These are phyloP conservation scores for Phytopythium cucurbitacearum DNA, from an alignment of 352 stramenopile genomes.

Conservation along the genomic window DNA sequence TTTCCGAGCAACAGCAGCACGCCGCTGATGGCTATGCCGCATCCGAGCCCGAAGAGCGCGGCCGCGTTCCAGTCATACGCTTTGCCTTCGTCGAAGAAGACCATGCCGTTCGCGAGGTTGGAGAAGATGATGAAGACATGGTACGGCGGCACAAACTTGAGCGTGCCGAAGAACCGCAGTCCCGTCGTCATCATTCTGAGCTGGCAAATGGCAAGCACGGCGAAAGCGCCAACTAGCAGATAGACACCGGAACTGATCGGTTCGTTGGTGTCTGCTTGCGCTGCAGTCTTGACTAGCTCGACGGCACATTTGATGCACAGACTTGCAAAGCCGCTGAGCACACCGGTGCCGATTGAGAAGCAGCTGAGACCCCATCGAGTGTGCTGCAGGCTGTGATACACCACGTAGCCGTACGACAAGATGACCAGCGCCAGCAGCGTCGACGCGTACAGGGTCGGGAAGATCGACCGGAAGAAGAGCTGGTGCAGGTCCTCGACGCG, in stretches of 20 bases:
- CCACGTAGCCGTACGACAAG: conserved; percentile 9
- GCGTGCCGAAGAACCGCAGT: conserved; percentile 28
- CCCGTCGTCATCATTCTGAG: conserved; percentile 32
- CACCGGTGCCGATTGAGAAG: conserved; percentile 24
- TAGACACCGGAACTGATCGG: conserved; percentile 17
- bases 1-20: conserved; percentile 34
- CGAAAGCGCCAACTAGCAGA: conserved; percentile 19
- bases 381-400: conserved; percentile 6
- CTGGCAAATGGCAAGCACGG: conserved; percentile 23
- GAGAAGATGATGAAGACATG: conserved; percentile 44
- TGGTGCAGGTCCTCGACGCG: conserved; percentile 15
- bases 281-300: conserved; percentile 23
- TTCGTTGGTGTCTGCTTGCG: conserved; percentile 11
- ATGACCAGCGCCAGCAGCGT: conserved; percentile 13
- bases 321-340: conserved; percentile 35
- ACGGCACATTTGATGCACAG: conserved; percentile 31
- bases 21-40: conserved; percentile 19
- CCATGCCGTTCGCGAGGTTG: conserved; percentile 35
- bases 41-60: conserved; percentile 19
- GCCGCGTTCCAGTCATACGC: conserved; percentile 18
- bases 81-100: conserved; percentile 31
- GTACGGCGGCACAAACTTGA: conserved; percentile 44
- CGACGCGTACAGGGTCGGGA: conserved; percentile 22
- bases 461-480: conserved; percentile 16
- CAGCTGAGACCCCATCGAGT: conserved; percentile 16